Percentiles rank a stretch among this genome's conserved stretches.
Conservation (phyloP, 1,139 yeast genomes). For the Debaryomyces nepalensis region DNA sequence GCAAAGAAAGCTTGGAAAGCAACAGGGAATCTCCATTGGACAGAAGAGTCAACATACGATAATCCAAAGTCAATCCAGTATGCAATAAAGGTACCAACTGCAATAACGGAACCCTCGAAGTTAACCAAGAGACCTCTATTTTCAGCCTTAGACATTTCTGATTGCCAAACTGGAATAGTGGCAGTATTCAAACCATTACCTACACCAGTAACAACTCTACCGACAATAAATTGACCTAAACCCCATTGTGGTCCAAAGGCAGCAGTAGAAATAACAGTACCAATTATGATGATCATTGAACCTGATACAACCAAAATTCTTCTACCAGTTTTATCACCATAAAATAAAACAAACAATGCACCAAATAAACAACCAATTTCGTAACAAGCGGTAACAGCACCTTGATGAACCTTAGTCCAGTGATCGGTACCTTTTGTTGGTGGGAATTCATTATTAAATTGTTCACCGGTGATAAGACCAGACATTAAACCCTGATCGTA, state of each 20-base stretch:
- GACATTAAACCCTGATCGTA: slow-evolving; percentile 82
- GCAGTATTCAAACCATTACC: slow-evolving; percentile 41
- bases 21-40: slow-evolving; percentile 39
- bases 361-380: slow-evolving; percentile 80
- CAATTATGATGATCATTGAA: slow-evolving; percentile 43
- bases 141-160: slow-evolving; percentile 37
- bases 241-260: slow-evolving; percentile 62
- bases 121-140: slow-evolving; percentile 60
- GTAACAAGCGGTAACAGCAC: slow-evolving; percentile 73
- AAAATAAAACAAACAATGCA: slow-evolving; percentile 45
- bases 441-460: slow-evolving; percentile 62
- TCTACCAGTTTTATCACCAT: slow-evolving; percentile 55
- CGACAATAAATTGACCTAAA: slow-evolving; percentile 49
- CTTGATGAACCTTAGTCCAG: slow-evolving; percentile 55
- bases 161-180: slow-evolving; percentile 47
- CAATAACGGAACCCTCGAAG: slow-evolving; percentile 70
- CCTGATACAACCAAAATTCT: slow-evolving; percentile 45
- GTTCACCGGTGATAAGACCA: slow-evolving; percentile 64
- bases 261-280: slow-evolving; percentile 49
- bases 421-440: slow-evolving; percentile 42
- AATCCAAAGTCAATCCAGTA: slow-evolving; percentile 61
- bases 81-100: slow-evolving; percentile 41
- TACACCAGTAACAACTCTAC: slow-evolving; percentile 53
- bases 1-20: slow-evolving; percentile 31
- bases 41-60: slow-evolving; percentile 48